A percentile compares a stretch with the other conserved stretches of the same genome.
These are phyloP conservation scores for Saccharomyces kudriavzevii DNA, from an alignment of 805 yeast genomes.

Conservation along the genomic window DNA sequence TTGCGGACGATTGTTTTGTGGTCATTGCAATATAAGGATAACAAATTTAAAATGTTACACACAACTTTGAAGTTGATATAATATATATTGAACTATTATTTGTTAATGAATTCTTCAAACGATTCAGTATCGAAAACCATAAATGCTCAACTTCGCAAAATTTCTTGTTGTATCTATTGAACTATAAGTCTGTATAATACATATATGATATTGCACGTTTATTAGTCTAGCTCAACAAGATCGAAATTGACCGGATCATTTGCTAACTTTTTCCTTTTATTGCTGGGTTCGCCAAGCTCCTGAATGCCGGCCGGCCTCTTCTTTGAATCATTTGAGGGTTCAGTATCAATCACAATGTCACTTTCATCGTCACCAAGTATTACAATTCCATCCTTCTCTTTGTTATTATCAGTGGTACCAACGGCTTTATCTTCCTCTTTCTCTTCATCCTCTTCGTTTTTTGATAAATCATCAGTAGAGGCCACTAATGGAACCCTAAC, in stretches of 20 bases:
- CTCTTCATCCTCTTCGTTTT: conserved; percentile 13
- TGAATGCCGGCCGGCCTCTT: neutral
- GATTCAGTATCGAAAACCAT: too few relatives aligned
- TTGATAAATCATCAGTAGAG: conserved; percentile 7
- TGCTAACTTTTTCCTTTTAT: neutral
- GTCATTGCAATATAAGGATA: neutral
- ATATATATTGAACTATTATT: too few relatives aligned
- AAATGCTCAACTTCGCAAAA: too few relatives aligned
- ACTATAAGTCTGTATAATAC: neutral
- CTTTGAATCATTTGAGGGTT: neutral
- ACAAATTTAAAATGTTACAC: too few relatives aligned
- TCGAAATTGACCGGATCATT: conserved; percentile 2
- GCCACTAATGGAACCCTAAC: conserved; percentile 25
- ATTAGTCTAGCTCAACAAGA: conserved; percentile 8
- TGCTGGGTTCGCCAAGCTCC: neutral
- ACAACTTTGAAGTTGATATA: neutral
- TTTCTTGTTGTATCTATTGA: neutral
- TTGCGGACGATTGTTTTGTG: neutral
- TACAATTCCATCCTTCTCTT: conserved; percentile 9
- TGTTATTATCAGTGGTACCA: conserved; percentile 8
- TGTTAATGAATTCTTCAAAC: too few relatives aligned
- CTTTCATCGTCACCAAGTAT: conserved; percentile 6
- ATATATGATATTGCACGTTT: neutral
- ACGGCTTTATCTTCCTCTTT: conserved; percentile 18
- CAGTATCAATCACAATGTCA: neutral